Percentiles rank a stretch among this genome's conserved stretches.
Conservation (phyloP, 129 eudicot genomes). For the Artemisia tridentata region DNA sequence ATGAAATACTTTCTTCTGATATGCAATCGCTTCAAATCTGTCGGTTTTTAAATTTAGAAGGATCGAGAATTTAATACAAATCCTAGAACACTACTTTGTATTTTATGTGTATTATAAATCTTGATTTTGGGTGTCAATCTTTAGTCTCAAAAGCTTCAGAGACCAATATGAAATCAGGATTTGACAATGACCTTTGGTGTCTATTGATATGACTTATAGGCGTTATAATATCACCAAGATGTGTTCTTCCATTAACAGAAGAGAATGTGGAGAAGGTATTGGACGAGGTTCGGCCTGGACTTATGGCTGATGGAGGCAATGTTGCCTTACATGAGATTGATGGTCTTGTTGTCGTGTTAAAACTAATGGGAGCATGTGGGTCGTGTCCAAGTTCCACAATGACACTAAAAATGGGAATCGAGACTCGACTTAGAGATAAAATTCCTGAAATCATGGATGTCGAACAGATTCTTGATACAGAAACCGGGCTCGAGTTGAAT, state of each 20-base stretch:
- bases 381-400: slow-evolving; percentile 95
- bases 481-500: slow-evolving; percentile 89
- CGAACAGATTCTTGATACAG: slow-evolving; percentile 72
- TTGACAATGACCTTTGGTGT: slow-evolving; percentile 18
- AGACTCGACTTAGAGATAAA: slow-evolving; percentile 77
- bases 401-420: slow-evolving; percentile 91
- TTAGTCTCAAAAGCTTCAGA: neutral
- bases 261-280: slow-evolving; percentile 90
- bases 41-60: neutral
- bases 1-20: too few species aligned
- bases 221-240: slow-evolving; percentile 43
- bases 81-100: neutral
- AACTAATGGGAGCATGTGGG: slow-evolving; percentile 95
- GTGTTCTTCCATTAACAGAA: slow-evolving; percentile 84
- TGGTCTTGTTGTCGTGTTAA: slow-evolving; percentile 80
- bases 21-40: too few species aligned
- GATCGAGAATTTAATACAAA: neutral
- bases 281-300: slow-evolving; percentile 87
- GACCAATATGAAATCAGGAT: neutral
- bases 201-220: slow-evolving; percentile 32
- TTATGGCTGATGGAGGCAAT: slow-evolving; percentile 99
- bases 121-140: neutral
- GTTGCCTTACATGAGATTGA: slow-evolving; percentile 90
- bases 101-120: neutral
- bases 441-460: slow-evolving; percentile 86